Evolutionary conservation across 495 filamentous ascomycete species (phyloP), one percentile per base, ranked within the genome.

Genomic region (Neurospora sublineolata): DNA sequence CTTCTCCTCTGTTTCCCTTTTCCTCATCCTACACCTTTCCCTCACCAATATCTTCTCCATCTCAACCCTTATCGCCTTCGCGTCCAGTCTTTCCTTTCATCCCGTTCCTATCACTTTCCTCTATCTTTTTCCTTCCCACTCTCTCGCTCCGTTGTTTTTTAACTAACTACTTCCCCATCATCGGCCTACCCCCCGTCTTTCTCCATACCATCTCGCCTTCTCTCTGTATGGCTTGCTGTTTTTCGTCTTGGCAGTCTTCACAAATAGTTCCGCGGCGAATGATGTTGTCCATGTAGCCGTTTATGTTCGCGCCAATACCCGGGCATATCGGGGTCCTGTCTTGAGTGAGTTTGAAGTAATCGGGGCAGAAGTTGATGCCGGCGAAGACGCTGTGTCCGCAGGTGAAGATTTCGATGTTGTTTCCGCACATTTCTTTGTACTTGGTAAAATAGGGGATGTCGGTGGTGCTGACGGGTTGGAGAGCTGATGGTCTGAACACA

Each of bases 401-500:
- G 52, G 23, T 27, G 52, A 18, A 60, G 14, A 5, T 27, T 0
- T 18, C 27, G 23, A 60, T 33, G 52, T 60, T 33, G 11, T 60
- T 60, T 14, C 52, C 27, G 52, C 52, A 60, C 23, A 60, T 60
- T 60, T 60, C 33, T 0, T 60, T 3, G 23, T 60, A 2, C 0
- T 23, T 16, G 11, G 0, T 27, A 3, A 6, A 0, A 27, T 20
- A 52, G 20, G 44, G 20, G 20, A 52, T 23, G 20, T 18, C 0
- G 4, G 44, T 46, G n/a, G 23, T 10, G 9, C 12, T 20, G 44
- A 46, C n/a, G 0, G 3, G 0, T 23, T 23, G n/a, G 44, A 23
- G 9, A 46, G n/a, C 0, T 1, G 1, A 23, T 46, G n/a, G n/a
- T 23, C 1, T 4, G 8, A 0, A 11, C 0, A 42, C 41, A 2